phyloP scores from a whole-genome alignment of 108 stramenopile genomes.

The Nitzschia palea region DNA sequence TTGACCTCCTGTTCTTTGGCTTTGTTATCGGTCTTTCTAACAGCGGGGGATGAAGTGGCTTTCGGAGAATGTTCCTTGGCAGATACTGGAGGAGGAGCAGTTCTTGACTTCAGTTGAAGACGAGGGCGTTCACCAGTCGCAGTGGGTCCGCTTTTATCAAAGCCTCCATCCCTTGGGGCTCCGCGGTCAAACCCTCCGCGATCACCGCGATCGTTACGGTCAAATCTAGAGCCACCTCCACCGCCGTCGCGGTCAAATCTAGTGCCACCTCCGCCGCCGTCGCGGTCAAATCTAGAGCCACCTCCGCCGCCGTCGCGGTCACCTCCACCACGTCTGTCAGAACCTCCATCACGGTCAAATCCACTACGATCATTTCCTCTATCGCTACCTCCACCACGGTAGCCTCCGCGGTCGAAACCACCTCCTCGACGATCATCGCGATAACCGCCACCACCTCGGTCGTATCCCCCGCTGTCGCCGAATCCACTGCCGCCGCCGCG shows the following conservation, averaged over 20 bases:
- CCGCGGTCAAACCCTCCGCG: slow-evolving; percentile 40
- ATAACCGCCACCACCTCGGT: slow-evolving; percentile 14
- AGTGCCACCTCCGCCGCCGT: slow-evolving; percentile 26
- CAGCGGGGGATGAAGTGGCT: neutral
- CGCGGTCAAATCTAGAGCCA: slow-evolving; percentile 35
- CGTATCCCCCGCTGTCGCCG: slow-evolving; percentile 26
- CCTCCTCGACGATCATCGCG: slow-evolving; percentile 29
- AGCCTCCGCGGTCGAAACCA: slow-evolving; percentile 24
- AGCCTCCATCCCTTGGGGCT: slow-evolving; percentile 10
- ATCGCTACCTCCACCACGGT: slow-evolving; percentile 17
- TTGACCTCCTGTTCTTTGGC: neutral
- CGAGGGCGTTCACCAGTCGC: slow-evolving; percentile 42
- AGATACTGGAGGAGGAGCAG: slow-evolving; percentile 22
- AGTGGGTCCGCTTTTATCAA: neutral
- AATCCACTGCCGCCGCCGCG: slow-evolving; percentile 16
- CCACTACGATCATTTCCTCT: slow-evolving; percentile 14
- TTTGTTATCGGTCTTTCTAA: slow-evolving; percentile 12
- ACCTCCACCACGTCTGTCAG: slow-evolving; percentile 35
- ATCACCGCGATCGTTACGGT: slow-evolving; percentile 16
- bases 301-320: slow-evolving; percentile 21
- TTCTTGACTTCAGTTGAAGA: slow-evolving; percentile 54
- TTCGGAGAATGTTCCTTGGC: slow-evolving; percentile 19
- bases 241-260: neutral
- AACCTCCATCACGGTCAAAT: slow-evolving; percentile 9
- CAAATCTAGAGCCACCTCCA: slow-evolving; percentile 23